phyloP scores from a whole-genome alignment of 2,329 filamentous ascomycete species.

The Calonectria pteridis region DNA sequence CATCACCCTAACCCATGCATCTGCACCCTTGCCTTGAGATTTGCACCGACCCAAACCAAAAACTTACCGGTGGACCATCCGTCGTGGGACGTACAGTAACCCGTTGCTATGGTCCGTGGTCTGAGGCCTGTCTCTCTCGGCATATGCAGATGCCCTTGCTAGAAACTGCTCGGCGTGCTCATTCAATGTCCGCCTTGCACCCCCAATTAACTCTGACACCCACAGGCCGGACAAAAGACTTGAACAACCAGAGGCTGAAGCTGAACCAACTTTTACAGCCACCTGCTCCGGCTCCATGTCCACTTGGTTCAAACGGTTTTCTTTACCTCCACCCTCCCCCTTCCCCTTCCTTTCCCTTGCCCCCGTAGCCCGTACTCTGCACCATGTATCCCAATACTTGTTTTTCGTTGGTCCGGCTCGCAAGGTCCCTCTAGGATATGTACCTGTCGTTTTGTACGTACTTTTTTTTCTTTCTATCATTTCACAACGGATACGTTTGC shows the following conservation, averaged over 20 bases:
- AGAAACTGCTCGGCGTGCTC: slow-evolving; percentile 26
- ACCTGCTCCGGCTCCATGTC: slow-evolving; percentile 35
- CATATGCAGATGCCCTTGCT: slow-evolving; percentile 45
- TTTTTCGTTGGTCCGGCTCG: slow-evolving; percentile 42
- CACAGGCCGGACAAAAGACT: slow-evolving; percentile 39
- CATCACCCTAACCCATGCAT: slow-evolving; percentile 31
- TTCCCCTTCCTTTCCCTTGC: slow-evolving; percentile 15
- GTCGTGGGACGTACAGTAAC: slow-evolving; percentile 24
- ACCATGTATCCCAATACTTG: slow-evolving; percentile 34
- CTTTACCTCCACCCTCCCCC: slow-evolving; percentile 47
- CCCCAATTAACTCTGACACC: slow-evolving; percentile 39
- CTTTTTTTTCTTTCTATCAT: slow-evolving; percentile 32
- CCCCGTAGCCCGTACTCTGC: slow-evolving; percentile 11
- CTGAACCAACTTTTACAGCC: slow-evolving; percentile 37
- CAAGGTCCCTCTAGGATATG: slow-evolving; percentile 32
- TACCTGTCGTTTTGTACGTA: slow-evolving; percentile 23
- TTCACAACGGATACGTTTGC: slow-evolving; percentile 34
- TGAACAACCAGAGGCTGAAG: slow-evolving; percentile 36
- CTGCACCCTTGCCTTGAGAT: slow-evolving; percentile 24
- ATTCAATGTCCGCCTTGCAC: slow-evolving; percentile 38
- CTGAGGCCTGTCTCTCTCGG: slow-evolving; percentile 39
- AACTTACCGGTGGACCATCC: slow-evolving; percentile 27
- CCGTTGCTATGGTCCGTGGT: slow-evolving; percentile 31
- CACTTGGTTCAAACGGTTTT: slow-evolving; percentile 33
- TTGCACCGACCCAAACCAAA: slow-evolving; percentile 25